These are phyloP conservation scores for Talaromyces islandicus DNA, from an alignment of 2,329 filamentous ascomycete species.

Conservation along the genomic window DNA sequence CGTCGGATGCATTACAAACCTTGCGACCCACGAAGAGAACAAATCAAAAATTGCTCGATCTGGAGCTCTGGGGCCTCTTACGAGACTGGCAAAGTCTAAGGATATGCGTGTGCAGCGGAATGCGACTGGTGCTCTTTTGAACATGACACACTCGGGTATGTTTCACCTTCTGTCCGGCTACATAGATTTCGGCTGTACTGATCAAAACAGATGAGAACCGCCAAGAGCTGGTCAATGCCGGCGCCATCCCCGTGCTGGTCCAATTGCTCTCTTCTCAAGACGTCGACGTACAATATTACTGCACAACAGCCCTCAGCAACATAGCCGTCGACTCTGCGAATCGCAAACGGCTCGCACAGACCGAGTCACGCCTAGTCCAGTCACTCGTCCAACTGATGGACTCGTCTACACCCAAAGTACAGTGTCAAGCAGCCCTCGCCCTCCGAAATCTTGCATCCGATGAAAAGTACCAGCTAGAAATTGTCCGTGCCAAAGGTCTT, in stretches of 20 bases:
- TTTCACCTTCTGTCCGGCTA: constrained; percentile 1
- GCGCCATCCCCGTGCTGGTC: constrained; percentile 95
- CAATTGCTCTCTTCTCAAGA: constrained; percentile 88
- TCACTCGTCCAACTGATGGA: constrained; percentile 96
- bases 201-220: constrained; percentile 75
- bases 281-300: constrained; percentile 98
- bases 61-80: constrained; percentile 84
- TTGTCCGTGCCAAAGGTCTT: constrained; percentile 82
- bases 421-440: constrained; percentile 92
- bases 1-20: constrained; percentile 95
- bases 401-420: constrained; percentile 92
- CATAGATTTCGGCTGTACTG: constrained; percentile 18
- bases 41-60: constrained; percentile 98
- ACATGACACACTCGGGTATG: constrained; percentile 98
- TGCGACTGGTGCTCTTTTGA: constrained; percentile 89
- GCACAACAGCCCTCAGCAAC: constrained; percentile 95
- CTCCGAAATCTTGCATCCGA: constrained; percentile 94
- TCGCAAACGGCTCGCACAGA: constrained; percentile 82
- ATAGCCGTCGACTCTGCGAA: constrained; percentile 93
- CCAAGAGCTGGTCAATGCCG: constrained; percentile 93
- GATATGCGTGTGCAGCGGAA: constrained; percentile 98
- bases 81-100: constrained; percentile 88
- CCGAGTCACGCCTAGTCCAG: constrained; percentile 85
- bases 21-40: constrained; percentile 97
- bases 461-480: constrained; percentile 97